phyloP scores from a whole-genome alignment of 2,329 filamentous ascomycete genomes.

The Penicillium sp. region DNA sequence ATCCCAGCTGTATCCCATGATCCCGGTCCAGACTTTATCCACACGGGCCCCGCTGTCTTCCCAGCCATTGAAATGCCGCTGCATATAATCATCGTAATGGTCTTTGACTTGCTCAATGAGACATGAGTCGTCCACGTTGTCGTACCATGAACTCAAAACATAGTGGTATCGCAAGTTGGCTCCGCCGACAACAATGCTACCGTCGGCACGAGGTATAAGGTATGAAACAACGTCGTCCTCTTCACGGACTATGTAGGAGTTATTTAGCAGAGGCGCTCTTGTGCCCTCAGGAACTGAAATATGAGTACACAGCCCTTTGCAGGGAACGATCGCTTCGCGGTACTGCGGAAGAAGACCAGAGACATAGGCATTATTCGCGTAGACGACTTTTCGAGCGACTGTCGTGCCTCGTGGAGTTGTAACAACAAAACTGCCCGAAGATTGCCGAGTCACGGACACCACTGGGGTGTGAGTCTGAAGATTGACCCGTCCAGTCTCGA shows the following conservation, averaged over 20 bases:
- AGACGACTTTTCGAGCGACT: slow-evolving; percentile 61
- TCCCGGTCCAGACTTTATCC: slow-evolving; percentile 40
- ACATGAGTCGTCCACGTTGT: slow-evolving; percentile 44
- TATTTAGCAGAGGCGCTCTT: slow-evolving; percentile 34
- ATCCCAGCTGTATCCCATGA: slow-evolving; percentile 55
- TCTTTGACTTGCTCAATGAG: slow-evolving; percentile 49
- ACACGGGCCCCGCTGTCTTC: slow-evolving; percentile 33
- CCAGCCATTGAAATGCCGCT: slow-evolving; percentile 37
- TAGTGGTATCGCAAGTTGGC: slow-evolving; percentile 47
- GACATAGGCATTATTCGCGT: slow-evolving; percentile 84
- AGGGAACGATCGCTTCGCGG: slow-evolving; percentile 70
- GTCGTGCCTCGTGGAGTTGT: slow-evolving; percentile 65
- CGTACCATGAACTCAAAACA: slow-evolving; percentile 43
- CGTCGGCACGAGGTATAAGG: slow-evolving; percentile 57
- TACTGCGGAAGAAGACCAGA: slow-evolving; percentile 70
- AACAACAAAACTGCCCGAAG: slow-evolving; percentile 53
- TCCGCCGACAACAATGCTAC: slow-evolving; percentile 62
- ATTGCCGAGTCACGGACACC: slow-evolving; percentile 21
- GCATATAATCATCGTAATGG: slow-evolving; percentile 40
- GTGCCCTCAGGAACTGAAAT: slow-evolving; percentile 28
- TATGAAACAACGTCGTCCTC: slow-evolving; percentile 49
- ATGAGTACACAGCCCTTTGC: slow-evolving; percentile 56
- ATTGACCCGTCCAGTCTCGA: slow-evolving; percentile 44
- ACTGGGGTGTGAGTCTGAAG: slow-evolving; percentile 54
- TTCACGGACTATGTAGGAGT: slow-evolving; percentile 57